Evolutionary conservation across 75 land plant genomes (phyloP), one percentile per base, ranked within the genome.

Genomic region (Pinus albicaulis): DNA sequence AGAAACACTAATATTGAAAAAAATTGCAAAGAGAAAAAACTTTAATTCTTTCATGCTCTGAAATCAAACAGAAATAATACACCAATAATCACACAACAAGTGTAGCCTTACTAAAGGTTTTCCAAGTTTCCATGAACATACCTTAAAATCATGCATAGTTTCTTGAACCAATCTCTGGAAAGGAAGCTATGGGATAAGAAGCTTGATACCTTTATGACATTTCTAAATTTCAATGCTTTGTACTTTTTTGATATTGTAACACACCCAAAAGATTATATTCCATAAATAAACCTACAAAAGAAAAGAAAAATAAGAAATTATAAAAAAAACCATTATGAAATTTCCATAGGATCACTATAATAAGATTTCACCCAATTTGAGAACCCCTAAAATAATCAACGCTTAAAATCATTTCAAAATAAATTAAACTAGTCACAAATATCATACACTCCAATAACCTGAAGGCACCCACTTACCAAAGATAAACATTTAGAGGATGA

Each of bases 401-500:
- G n/a, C 59, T 17, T 58, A 44, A 3, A 59, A 59, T 19, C 19
- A 59, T 59, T 59, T 19, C 19, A 59, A 19, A 19, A 19, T 23
- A 19, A 3, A 31, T 31, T 11, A 13, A 28, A 24, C 0, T 0
- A 4, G 4, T 38, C 0, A 5, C 41, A 38, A 38, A 38, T 38
- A 38, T 38, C 1, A 31, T 31, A 31, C 31, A 31, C 31, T 31
- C 1, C 31, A n/a, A n/a, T n/a, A 44, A 44, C 1, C 0, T 44
- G 48, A 44, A 44, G 48, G 7, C 6, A 44, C 6, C 10, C 0
- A 0, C 5, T 22, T 55, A 86, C 86, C 90, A 88, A 60, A 88
- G 90, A 55, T 90, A 88, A 52, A 90, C 90, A 58, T 90, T 90
- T 64, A n/a, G 88, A 17, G 92, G 92, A 60, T 88, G 88, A 63